A percentile compares a stretch with the other conserved stretches of the same genome.
Conservation (phyloP, 257 asterid species). For the Echium plantagineum region DNA sequence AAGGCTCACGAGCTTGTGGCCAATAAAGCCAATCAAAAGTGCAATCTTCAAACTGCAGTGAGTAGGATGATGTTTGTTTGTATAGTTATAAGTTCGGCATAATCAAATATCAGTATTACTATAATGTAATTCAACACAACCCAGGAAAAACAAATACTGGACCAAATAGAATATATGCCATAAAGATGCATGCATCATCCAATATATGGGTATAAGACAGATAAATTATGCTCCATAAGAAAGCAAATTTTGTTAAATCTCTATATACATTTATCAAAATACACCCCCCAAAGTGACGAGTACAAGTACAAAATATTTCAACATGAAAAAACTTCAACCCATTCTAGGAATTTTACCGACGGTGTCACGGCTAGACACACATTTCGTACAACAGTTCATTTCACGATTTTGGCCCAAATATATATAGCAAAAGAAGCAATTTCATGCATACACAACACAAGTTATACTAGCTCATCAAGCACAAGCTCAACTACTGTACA, state of each 20-base stretch:
- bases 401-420: not conserved
- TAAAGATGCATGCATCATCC: not conserved
- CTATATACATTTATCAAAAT: no score
- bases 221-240: not conserved
- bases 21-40: not conserved
- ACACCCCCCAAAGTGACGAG: no score
- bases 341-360: no score
- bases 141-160: no score
- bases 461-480: not conserved
- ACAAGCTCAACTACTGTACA: not conserved
- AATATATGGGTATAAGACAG: no score
- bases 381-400: not conserved
- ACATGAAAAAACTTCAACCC: not conserved
- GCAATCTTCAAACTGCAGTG: not conserved
- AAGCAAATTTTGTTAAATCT: not conserved
- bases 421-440: not conserved
- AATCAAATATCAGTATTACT: no score
- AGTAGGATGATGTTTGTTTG: not conserved
- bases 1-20: not conserved
- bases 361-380: not conserved
- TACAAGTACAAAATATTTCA: no score
- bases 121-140: not conserved
- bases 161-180: no score
- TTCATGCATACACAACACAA: not conserved
- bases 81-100: no score